Percentiles rank a stretch among this genome's conserved stretches.
phyloP scores from a whole-genome alignment of 192 early-diverging fungal genomes.

The Backusella luteola region DNA sequence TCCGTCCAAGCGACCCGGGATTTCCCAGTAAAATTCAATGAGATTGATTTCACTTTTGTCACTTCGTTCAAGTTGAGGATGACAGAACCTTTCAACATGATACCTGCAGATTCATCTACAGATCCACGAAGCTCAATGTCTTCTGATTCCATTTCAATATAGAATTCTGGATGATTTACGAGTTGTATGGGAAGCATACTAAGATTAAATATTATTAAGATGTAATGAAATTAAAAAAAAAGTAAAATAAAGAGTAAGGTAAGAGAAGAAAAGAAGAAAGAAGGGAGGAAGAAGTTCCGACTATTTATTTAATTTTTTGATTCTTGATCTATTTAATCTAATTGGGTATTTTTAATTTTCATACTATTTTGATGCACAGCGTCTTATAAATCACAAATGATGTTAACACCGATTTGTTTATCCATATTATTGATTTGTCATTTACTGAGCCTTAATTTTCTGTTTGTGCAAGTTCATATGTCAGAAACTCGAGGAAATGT shows the following conservation, averaged over 20 bases:
- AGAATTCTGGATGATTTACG: constrained; percentile 22
- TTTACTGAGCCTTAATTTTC: neutral
- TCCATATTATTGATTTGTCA: neutral
- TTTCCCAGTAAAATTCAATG: constrained; percentile 52
- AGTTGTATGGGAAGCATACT: constrained; percentile 28
- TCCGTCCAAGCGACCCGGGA: constrained; percentile 50
- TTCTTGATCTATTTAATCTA: neutral
- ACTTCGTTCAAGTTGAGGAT: constrained; percentile 47
- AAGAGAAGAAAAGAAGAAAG: neutral
- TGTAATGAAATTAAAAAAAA: neutral
- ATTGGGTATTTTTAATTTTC: neutral
- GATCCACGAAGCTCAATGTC: constrained; percentile 38
- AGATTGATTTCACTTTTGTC: constrained; percentile 51
- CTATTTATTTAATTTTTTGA: constrained; percentile 6
- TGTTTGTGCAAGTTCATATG: neutral
- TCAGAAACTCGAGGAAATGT: neutral
- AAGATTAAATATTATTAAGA: neutral
- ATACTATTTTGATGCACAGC: neutral
- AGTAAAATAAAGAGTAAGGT: neutral
- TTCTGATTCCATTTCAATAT: constrained; percentile 39
- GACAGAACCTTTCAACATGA: constrained; percentile 53
- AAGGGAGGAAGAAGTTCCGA: neutral
- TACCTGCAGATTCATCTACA: constrained; percentile 41
- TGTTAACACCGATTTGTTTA: neutral
- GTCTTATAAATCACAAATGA: neutral